A percentile compares a stretch with the other conserved stretches of the same genome.
These are phyloP conservation scores for Hypomontagnella monticulosa DNA, from an alignment of 495 filamentous ascomycete species.

Conservation along the genomic window DNA sequence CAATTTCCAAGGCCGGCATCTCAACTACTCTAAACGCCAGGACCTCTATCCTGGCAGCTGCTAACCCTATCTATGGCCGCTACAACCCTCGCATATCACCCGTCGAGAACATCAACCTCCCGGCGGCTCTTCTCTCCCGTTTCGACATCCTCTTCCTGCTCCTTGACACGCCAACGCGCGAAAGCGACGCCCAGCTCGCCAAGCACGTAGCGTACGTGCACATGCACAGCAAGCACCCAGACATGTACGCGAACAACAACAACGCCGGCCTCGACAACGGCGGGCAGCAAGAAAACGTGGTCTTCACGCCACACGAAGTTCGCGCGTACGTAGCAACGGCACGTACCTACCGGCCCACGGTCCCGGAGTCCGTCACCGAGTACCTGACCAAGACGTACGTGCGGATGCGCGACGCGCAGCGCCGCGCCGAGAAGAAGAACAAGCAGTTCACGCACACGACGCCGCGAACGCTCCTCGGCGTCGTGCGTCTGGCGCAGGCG, in stretches of 20 bases:
- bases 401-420: slow-evolving; percentile 85
- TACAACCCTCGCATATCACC: slow-evolving; percentile 97
- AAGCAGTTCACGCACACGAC: slow-evolving; percentile 93
- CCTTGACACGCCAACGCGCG: slow-evolving; percentile 88
- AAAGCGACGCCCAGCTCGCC: slow-evolving; percentile 91
- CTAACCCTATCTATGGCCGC: slow-evolving; percentile 95
- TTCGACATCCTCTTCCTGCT: slow-evolving; percentile 98
- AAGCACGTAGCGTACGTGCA: slow-evolving; percentile 96
- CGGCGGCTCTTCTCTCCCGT: slow-evolving; percentile 92
- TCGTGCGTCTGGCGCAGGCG: slow-evolving; percentile 92
- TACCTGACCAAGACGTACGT: slow-evolving; percentile 98
- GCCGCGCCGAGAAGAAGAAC: slow-evolving; percentile 85
- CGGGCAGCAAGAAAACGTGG: slow-evolving; percentile 53
- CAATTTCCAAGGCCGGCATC: slow-evolving; percentile 98
- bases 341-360: slow-evolving; percentile 83
- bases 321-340: slow-evolving; percentile 95
- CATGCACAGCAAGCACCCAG: slow-evolving; percentile 95
- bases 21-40: slow-evolving; percentile 95
- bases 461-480: slow-evolving; percentile 89
- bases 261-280: slow-evolving; percentile 29
- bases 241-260: slow-evolving; percentile 68
- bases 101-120: slow-evolving; percentile 98
- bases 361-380: slow-evolving; percentile 84
- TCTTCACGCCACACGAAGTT: slow-evolving; percentile 91
- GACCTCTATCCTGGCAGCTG: slow-evolving; percentile 96